Conservation (phyloP, 345 rosid genomes). For the Conringia planisiliqua region DNA sequence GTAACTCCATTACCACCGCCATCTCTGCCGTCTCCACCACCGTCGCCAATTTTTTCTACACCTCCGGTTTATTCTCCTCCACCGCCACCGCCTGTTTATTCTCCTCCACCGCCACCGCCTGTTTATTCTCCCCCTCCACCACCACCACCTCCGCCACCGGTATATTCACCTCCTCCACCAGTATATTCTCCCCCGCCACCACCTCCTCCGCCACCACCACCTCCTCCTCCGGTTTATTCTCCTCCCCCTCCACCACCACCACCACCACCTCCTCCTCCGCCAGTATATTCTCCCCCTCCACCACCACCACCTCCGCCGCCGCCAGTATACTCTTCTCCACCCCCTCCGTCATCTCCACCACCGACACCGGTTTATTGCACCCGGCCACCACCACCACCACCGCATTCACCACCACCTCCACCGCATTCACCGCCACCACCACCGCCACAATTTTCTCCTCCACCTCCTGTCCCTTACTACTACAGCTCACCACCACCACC, state of each 20-base stretch:
- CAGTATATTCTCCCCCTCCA: slow-evolving; percentile 20
- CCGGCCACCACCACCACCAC: slow-evolving; percentile 37
- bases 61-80: slow-evolving; percentile 41
- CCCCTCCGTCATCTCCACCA: slow-evolving; percentile 32
- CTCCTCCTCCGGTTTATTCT: slow-evolving; percentile 38
- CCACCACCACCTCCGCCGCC: slow-evolving; percentile 34
- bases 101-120: slow-evolving; percentile 31
- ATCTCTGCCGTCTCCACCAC: slow-evolving; percentile 49
- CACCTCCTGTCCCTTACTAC: slow-evolving; percentile 31
- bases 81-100: background rate
- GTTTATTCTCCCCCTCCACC: background rate
- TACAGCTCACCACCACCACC: slow-evolving; percentile 47
- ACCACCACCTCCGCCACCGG: slow-evolving; percentile 39
- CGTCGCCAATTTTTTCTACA: slow-evolving; percentile 30
- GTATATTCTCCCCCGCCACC: slow-evolving; percentile 38
- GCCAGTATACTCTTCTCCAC: slow-evolving; percentile 12
- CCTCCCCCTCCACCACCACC: slow-evolving; percentile 27
- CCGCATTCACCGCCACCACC: slow-evolving; percentile 39
- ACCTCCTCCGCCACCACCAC: slow-evolving; percentile 29
- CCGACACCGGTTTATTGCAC: slow-evolving; percentile 29
- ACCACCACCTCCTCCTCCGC: slow-evolving; percentile 33
- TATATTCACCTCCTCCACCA: slow-evolving; percentile 54
- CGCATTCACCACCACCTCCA: slow-evolving; percentile 36
- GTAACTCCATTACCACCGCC: slow-evolving; percentile 67
- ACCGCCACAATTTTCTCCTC: slow-evolving; percentile 43